Evolutionary conservation across 140 eudicot species (phyloP).

Genomic region (Cichorium intybus): DNA sequence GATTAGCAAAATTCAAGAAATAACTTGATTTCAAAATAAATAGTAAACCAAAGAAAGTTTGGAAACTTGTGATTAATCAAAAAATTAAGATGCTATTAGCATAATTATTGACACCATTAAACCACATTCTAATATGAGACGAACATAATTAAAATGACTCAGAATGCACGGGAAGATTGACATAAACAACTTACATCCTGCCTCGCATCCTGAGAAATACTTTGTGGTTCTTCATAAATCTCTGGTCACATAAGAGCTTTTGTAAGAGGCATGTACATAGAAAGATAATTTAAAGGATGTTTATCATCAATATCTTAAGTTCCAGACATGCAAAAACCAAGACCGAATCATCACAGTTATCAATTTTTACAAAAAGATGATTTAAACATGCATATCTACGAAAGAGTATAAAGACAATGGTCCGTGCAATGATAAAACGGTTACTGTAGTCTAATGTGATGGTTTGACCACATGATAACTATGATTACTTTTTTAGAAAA

Average conservation of each 20-base stretch:
- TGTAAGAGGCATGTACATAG: slow-evolving; percentile 16
- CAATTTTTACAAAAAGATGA: not conserved
- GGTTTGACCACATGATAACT: not conserved
- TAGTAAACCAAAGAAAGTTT: no score
- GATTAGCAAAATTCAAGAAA: no score
- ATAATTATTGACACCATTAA: no score
- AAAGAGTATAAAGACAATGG: not conserved
- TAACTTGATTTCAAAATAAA: no score
- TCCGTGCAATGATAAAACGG: not conserved
- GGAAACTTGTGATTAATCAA: no score
- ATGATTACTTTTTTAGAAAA: no score
- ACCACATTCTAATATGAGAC: no score
- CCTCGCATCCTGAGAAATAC: slow-evolving; percentile 37
- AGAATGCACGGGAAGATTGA: no score
- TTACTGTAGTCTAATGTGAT: not conserved
- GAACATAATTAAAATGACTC: no score
- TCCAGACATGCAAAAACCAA: no score
- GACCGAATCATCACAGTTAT: not conserved
- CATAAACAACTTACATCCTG: slow-evolving; percentile 37
- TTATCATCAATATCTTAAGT: no score
- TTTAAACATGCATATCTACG: not conserved
- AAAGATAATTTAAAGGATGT: not conserved
- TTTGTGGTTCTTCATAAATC: slow-evolving; percentile 37
- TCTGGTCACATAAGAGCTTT: slow-evolving; percentile 40
- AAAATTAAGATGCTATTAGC: no score